Percentiles rank a stretch among this genome's conserved stretches.
Conservation (phyloP, 2,329 filamentous ascomycete species). For the Trichoderma koningiopsis region DNA sequence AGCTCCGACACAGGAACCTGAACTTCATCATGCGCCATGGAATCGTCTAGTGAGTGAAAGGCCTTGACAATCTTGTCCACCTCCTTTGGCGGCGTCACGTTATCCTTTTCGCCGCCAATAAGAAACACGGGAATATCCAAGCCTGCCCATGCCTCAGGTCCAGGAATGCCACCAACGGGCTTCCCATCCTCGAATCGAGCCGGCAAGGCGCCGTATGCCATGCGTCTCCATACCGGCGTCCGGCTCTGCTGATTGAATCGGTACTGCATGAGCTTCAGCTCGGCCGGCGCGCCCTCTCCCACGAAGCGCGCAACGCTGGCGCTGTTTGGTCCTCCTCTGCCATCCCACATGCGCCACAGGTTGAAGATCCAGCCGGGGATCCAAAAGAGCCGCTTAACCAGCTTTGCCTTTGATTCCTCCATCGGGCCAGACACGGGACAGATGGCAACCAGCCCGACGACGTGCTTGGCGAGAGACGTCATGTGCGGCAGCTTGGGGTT, state of each 20-base stretch:
- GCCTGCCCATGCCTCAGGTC: conserved; percentile 69
- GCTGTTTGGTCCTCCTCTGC: conserved; percentile 75
- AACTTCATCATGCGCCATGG: conserved; percentile 28
- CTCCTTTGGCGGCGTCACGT: conserved; percentile 71
- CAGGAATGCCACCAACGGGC: conserved; percentile 66
- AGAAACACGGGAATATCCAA: conserved; percentile 76
- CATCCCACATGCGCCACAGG: conserved; percentile 75
- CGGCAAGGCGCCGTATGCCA: conserved; percentile 73
- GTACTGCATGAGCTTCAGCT: conserved; percentile 68
- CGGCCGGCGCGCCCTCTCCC: conserved; percentile 64
- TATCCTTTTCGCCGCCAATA: conserved; percentile 75
- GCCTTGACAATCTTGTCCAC: conserved; percentile 64
- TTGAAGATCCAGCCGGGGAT: conserved; percentile 75
- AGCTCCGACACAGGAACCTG: conserved; percentile 38
- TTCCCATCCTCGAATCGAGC: conserved; percentile 52
- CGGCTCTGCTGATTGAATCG: conserved; percentile 81
- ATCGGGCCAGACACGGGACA: conserved; percentile 74
- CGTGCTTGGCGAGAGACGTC: conserved; percentile 58
- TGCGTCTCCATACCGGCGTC: conserved; percentile 79
- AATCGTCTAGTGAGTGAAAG: conserved; percentile 33
- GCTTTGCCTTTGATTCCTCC: conserved; percentile 45
- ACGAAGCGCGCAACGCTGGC: conserved; percentile 78
- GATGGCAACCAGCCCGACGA: conserved; percentile 78
- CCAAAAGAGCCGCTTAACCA: conserved; percentile 61
- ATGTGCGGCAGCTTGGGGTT: conserved; percentile 46